Base-by-base conservation (phyloP, 176 grass and related monocot genomes). In the Leersia perrieri region DNA sequence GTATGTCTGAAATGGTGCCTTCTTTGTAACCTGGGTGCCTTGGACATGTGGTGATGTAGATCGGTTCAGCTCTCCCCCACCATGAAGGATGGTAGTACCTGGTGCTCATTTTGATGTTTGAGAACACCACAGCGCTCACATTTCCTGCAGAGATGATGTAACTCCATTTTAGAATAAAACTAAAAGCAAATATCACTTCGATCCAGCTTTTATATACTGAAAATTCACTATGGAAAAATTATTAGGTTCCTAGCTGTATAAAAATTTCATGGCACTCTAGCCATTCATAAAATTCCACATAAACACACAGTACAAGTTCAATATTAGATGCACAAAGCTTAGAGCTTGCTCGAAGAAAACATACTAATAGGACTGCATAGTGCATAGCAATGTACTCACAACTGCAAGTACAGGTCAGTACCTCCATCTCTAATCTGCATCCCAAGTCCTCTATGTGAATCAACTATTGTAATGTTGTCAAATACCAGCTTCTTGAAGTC, bases 361-460 rank as follows among this genome's bases (percentile, higher is more conserved):
- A 20, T 62, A 11, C 16, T 5, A 60, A 27, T 18, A n/a, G n/a
- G n/a, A n/a, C n/a, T n/a, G n/a, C n/a, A n/a, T n/a, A n/a, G n/a
- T 20, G 45, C 5, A 53, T n/a, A 7, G 49, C 49, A n/a, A 53
- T 53, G 22, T 1, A 53, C 49, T 49, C 12, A 53, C 6, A 53
- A 53, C 36, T 13, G n/a, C n/a, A 58, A 63, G 27, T 65, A 68
- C 34, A 36, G 41, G 16, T n/a, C 22, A 70, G 25, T 88, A 94
- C 94, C 95, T 92, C 95, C 95, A 60, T 98, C 92, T 9, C 95
- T 92, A 45, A 94, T 98, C 84, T 98, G 95, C 88, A 94, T 90
- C 11, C 74, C 90, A 61, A 94, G 84, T 31, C 95, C 95, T 83
- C 95, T 80, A 60, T 94, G 95, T 3, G 95, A 86, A 76, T 98